A percentile compares a stretch with the other conserved stretches of the same genome.
Evolutionary conservation across 1,284 basidiomycete species (phyloP).

Genomic region (Inonotus hispidus): DNA sequence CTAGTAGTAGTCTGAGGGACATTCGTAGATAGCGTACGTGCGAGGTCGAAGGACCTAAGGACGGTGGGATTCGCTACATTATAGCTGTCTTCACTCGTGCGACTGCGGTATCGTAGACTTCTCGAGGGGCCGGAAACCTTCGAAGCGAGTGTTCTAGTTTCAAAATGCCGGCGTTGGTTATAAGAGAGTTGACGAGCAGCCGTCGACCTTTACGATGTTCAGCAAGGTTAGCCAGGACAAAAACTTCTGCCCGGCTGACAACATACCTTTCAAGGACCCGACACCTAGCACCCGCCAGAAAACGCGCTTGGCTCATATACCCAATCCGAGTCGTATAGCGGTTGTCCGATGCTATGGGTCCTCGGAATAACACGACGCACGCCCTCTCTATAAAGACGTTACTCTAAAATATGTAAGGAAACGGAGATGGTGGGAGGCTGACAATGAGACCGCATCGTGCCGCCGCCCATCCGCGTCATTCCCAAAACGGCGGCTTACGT

Average conservation of each 20-base stretch:
- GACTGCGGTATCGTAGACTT: background rate
- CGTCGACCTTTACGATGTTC: background rate
- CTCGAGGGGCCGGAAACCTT: background rate
- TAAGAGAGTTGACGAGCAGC: background rate
- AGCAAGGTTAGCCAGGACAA: background rate
- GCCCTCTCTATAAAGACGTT: background rate
- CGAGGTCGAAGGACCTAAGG: background rate
- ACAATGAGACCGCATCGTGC: background rate
- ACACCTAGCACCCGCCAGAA: conserved; percentile 7
- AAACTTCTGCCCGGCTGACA: background rate
- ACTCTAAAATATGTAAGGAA: background rate
- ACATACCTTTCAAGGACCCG: conserved; percentile 12
- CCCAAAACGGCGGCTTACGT: background rate
- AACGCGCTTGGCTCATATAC: conserved; percentile 11
- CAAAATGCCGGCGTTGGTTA: background rate
- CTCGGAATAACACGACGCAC: too few species aligned
- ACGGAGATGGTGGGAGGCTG: background rate
- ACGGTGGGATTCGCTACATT: background rate
- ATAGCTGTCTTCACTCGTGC: background rate
- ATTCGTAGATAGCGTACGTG: conserved; percentile 6
- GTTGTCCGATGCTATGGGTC: background rate
- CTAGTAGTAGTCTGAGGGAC: background rate
- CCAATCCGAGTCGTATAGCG: background rate
- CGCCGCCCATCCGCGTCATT: background rate
- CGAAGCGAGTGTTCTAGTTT: background rate